phyloP scores from a whole-genome alignment of 768 basidiomycete species.

The Lentinula raphanica region DNA sequence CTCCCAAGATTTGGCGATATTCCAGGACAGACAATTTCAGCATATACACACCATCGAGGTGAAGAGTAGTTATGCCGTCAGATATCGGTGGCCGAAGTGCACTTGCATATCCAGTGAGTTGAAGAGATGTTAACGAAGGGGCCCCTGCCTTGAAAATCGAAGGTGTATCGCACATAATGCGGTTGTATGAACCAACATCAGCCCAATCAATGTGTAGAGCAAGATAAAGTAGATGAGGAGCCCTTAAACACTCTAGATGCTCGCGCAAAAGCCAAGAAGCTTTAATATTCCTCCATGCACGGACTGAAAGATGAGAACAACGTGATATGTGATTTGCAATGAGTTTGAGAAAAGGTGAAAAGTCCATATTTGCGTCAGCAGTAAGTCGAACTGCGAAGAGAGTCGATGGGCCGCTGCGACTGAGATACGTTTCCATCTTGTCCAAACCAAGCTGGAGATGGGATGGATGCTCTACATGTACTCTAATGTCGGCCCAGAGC shows the following conservation, averaged over 20 bases:
- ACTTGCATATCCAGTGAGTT: conserved; percentile 37
- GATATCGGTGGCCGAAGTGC: conserved; percentile 32
- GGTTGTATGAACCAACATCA: not conserved
- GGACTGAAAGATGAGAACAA: conserved; percentile 35
- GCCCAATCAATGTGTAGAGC: conserved; percentile 27
- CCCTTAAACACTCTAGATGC: conserved; percentile 20
- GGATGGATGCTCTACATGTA: conserved; percentile 22
- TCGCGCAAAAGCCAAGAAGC: conserved; percentile 21
- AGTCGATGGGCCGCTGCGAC: conserved; percentile 27
- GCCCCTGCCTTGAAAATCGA: conserved; percentile 27
- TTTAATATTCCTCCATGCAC: conserved; percentile 15
- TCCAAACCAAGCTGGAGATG: conserved; percentile 19
- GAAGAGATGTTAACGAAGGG: conserved; percentile 33
- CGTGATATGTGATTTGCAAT: conserved; percentile 30
- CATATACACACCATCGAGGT: conserved; percentile 36
- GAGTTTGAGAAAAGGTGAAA: conserved; percentile 24
- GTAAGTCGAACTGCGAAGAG: conserved; percentile 32
- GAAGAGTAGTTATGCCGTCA: conserved; percentile 30
- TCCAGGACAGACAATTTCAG: conserved; percentile 30
- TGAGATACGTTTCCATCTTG: conserved; percentile 26
- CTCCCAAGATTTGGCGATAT: conserved; percentile 27
- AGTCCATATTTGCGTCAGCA: conserved; percentile 19
- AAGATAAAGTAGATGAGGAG: conserved; percentile 34
- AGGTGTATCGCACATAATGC: conserved; percentile 22
- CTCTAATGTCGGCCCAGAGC: conserved; percentile 38